Evolutionary conservation across 2,329 filamentous ascomycete genomes (phyloP).

Genomic region (Sphaerulina musiva): DNA sequence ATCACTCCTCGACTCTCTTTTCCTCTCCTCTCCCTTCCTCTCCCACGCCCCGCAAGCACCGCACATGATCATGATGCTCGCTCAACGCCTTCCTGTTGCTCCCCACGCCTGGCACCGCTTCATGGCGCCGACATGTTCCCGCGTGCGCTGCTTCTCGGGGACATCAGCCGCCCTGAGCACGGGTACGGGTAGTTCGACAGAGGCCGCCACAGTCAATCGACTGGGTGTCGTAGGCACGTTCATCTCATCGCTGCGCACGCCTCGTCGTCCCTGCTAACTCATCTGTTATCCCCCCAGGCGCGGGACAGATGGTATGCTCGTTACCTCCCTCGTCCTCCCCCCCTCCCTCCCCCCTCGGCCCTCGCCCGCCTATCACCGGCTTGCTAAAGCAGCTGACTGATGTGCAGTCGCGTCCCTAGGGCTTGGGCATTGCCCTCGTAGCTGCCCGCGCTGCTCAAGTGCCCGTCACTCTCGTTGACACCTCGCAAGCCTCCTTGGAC

Average conservation of each 20-base stretch:
- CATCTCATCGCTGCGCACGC: conserved; percentile 54
- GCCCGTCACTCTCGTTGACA: conserved; percentile 80
- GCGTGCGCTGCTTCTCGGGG: conserved; percentile 57
- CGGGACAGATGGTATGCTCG: conserved; percentile 23
- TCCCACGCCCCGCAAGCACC: neutral
- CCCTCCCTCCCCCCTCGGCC: no score
- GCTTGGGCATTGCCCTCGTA: conserved; percentile 89
- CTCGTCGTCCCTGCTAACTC: conserved; percentile 61
- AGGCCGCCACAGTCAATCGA: conserved; percentile 68
- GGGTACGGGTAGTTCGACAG: conserved; percentile 9
- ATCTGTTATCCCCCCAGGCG: conserved; percentile 1
- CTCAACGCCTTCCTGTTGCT: neutral
- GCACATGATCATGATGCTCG: conserved; percentile 6
- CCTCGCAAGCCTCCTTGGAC: conserved; percentile 72
- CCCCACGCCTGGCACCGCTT: conserved; percentile 3
- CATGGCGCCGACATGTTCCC: conserved; percentile 6
- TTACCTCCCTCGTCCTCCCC: no score
- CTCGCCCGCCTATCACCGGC: neutral
- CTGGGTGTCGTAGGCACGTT: conserved; percentile 68
- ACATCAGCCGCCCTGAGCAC: conserved; percentile 38
- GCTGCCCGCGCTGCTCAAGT: conserved; percentile 78
- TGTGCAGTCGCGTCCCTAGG: conserved; percentile 48
- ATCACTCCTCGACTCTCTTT: no score
- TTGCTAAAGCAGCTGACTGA: no score
- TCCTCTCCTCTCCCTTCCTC: neutral